These are phyloP conservation scores for Leptographium lundbergii DNA, from an alignment of 2,329 filamentous ascomycete genomes.

Conservation along the genomic window DNA sequence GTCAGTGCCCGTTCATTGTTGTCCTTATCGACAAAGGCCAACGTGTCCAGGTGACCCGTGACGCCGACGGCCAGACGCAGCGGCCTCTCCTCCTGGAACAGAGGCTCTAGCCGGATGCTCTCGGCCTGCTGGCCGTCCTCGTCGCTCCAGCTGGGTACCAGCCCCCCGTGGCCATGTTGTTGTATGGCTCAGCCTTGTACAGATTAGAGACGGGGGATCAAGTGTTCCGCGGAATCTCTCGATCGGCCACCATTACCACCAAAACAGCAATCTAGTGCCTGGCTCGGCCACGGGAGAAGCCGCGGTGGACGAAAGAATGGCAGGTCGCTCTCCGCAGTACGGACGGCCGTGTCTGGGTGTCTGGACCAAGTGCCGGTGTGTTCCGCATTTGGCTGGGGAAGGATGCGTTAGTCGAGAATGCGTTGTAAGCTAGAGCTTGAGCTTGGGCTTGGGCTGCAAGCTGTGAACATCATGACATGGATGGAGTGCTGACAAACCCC, in stretches of 20 bases:
- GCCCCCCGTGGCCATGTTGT: background rate
- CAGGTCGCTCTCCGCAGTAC: slow-evolving; percentile 1
- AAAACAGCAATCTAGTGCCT: background rate
- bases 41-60: background rate
- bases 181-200: background rate
- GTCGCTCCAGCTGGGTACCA: background rate
- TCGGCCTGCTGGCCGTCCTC: background rate
- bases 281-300: background rate
- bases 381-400: slow-evolving; percentile 2
- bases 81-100: background rate
- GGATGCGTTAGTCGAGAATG: slow-evolving; percentile 2
- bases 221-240: background rate
- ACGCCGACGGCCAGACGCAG: background rate
- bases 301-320: background rate
- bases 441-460: too few species aligned
- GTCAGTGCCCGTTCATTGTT: background rate
- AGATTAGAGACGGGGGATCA: background rate
- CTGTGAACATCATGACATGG: too few species aligned
- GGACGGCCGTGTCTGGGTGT: slow-evolving; percentile 7
- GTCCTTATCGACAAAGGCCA: background rate
- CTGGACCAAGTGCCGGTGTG: slow-evolving; percentile 8
- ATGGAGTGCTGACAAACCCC: background rate
- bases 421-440: too few species aligned
- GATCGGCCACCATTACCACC: background rate
- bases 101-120: background rate